A percentile compares a stretch with the other conserved stretches of the same genome.
These are phyloP conservation scores for Wickerhamomyces bisporus DNA, from an alignment of 805 yeast species.

Conservation along the genomic window DNA sequence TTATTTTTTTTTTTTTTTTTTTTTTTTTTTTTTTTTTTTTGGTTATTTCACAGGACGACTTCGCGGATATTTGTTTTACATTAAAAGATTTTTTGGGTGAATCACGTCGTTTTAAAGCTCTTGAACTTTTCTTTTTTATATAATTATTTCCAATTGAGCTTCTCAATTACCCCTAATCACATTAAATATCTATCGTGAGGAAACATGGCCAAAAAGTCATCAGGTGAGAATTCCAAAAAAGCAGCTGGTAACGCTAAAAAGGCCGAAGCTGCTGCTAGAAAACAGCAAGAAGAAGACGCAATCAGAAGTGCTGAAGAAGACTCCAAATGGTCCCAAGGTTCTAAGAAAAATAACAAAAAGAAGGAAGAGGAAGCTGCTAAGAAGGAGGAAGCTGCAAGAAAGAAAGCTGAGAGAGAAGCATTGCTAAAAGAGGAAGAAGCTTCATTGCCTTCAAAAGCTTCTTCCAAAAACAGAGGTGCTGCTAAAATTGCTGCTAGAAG, in stretches of 20 bases:
- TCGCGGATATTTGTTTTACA: too few relatives aligned
- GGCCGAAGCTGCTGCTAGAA: constrained; percentile 58
- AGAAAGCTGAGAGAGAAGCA: constrained; percentile 79
- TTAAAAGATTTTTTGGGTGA: too few relatives aligned
- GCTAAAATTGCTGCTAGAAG: constrained; percentile 59
- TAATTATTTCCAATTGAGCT: too few relatives aligned
- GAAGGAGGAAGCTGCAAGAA: constrained; percentile 69
- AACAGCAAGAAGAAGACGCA: constrained; percentile 45
- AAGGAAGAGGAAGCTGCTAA: constrained; percentile 63
- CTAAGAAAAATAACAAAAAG: constrained; percentile 66
- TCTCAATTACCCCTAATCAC: too few relatives aligned
- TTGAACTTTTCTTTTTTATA: too few relatives aligned
- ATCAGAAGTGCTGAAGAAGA: constrained; percentile 50
- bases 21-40: too few relatives aligned
- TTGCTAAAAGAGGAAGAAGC: constrained; percentile 60
- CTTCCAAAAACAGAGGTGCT: constrained; percentile 58
- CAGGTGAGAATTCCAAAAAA: constrained; percentile 48
- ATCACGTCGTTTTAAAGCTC: too few relatives aligned
- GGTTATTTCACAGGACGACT: too few relatives aligned
- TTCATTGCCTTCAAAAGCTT: constrained; percentile 54
- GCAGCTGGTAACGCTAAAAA: constrained; percentile 63
- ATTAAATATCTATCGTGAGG: too few relatives aligned
- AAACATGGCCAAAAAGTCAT: constrained; percentile 47
- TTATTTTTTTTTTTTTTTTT: too few relatives aligned
- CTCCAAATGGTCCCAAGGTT: constrained; percentile 64